phyloP scores from a whole-genome alignment of 192 early-diverging fungal genomes.

The Chytriomyces sp. region DNA sequence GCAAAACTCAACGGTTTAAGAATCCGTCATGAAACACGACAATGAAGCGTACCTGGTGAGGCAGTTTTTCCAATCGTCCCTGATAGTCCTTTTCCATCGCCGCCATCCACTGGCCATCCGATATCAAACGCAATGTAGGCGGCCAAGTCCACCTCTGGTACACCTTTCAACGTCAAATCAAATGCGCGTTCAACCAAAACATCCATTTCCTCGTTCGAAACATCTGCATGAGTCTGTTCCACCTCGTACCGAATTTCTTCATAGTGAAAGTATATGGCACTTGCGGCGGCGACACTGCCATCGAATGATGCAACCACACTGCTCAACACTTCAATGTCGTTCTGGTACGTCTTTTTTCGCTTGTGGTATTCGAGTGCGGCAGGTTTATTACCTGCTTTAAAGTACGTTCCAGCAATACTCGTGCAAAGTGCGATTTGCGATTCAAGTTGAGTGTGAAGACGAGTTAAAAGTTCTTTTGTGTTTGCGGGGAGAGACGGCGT shows the following conservation, averaged over 20 bases:
- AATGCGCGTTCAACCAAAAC: conserved; percentile 62
- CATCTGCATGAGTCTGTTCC: conserved; percentile 53
- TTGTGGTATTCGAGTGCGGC: conserved; percentile 61
- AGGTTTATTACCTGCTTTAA: conserved; percentile 51
- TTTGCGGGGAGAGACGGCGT: conserved; percentile 32
- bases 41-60: conserved; percentile 57
- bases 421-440: conserved; percentile 62
- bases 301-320: conserved; percentile 42
- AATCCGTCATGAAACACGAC: neutral
- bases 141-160: conserved; percentile 63
- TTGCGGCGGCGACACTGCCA: conserved; percentile 32
- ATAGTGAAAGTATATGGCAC: conserved; percentile 47
- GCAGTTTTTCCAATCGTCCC: conserved; percentile 46
- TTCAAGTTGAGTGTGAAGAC: conserved; percentile 54
- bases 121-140: conserved; percentile 73
- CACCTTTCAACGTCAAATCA: conserved; percentile 52
- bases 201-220: conserved; percentile 72
- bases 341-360: conserved; percentile 61
- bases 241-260: conserved; percentile 51
- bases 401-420: conserved; percentile 45
- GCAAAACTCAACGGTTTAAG: neutral
- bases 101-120: conserved; percentile 68
- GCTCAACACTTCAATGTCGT: conserved; percentile 59
- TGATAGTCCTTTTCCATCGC: conserved; percentile 71
- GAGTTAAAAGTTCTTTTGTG: conserved; percentile 48